These are phyloP conservation scores for Mariannaea elegans DNA, from an alignment of 2,329 filamentous ascomycete species.

Conservation along the genomic window DNA sequence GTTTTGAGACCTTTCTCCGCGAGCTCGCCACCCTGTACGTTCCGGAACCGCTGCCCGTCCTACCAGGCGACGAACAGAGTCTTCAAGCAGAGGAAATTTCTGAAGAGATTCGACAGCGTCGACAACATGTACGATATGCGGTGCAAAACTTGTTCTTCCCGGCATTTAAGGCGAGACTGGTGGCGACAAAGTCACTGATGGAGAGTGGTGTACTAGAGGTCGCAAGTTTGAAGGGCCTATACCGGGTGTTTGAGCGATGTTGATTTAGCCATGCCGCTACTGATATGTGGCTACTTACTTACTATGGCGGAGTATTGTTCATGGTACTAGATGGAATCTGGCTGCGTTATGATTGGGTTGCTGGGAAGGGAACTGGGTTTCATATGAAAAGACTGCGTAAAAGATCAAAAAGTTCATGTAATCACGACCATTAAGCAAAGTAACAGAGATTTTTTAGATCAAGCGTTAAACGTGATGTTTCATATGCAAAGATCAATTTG, in stretches of 20 bases:
- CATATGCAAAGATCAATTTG: not conserved
- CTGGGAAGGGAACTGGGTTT: not conserved
- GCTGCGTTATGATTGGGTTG: not conserved
- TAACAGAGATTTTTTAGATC: not conserved
- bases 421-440: not conserved
- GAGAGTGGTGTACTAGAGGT: slow-evolving; percentile 82
- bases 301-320: not conserved
- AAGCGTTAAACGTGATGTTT: not conserved
- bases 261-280: slow-evolving; percentile 51
- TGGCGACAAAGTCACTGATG: slow-evolving; percentile 82
- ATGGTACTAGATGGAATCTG: not conserved
- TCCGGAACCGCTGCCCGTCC: slow-evolving; percentile 79
- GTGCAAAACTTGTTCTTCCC: slow-evolving; percentile 92
- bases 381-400: not conserved
- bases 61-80: slow-evolving; percentile 46
- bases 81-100: slow-evolving; percentile 51
- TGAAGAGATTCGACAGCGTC: slow-evolving; percentile 64
- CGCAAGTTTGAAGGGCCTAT: slow-evolving; percentile 90
- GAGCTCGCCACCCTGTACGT: slow-evolving; percentile 92
- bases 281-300: not conserved
- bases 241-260: slow-evolving; percentile 94
- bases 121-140: slow-evolving; percentile 75
- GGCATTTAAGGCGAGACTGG: slow-evolving; percentile 81
- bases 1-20: slow-evolving; percentile 84
- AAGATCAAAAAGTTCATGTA: not conserved